Evolutionary conservation across 345 rosid species (phyloP).

Genomic region (Salix arbutifolia): DNA sequence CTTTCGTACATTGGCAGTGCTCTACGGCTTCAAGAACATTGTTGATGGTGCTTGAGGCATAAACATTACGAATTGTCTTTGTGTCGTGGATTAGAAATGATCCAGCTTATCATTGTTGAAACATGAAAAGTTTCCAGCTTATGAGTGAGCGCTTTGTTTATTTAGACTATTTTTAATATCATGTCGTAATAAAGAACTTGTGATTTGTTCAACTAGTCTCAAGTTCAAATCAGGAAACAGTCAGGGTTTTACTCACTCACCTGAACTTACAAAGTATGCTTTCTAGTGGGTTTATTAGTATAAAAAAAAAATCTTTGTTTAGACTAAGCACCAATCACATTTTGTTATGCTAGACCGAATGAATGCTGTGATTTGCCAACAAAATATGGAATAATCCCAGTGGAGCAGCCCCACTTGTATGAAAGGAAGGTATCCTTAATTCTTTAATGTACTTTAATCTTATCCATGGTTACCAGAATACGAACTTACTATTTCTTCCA

Average conservation of each 20-base stretch:
- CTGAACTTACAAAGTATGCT: too few relatives aligned
- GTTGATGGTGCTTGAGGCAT: neutral
- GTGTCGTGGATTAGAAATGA: neutral
- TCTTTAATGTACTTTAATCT: neutral
- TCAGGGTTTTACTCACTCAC: too few relatives aligned
- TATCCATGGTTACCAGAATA: neutral
- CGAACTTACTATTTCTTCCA: too few relatives aligned
- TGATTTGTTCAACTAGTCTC: too few relatives aligned
- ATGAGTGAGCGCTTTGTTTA: neutral
- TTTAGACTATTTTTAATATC: too few relatives aligned
- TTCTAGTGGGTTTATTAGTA: too few relatives aligned
- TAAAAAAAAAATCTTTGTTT: too few relatives aligned
- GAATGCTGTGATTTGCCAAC: neutral
- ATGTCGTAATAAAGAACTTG: too few relatives aligned
- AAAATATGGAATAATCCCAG: neutral
- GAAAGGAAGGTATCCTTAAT: neutral
- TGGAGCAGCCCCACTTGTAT: neutral
- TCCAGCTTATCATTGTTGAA: neutral
- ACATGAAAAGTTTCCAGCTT: neutral
- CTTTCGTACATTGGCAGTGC: neutral
- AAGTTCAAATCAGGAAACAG: too few relatives aligned
- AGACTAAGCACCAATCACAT: neutral
- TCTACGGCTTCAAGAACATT: constrained; percentile 7
- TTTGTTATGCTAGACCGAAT: neutral
- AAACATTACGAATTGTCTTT: neutral